These are phyloP conservation scores for Jamesozyma lodderae DNA, from an alignment of 805 yeast genomes.

Conservation along the genomic window DNA sequence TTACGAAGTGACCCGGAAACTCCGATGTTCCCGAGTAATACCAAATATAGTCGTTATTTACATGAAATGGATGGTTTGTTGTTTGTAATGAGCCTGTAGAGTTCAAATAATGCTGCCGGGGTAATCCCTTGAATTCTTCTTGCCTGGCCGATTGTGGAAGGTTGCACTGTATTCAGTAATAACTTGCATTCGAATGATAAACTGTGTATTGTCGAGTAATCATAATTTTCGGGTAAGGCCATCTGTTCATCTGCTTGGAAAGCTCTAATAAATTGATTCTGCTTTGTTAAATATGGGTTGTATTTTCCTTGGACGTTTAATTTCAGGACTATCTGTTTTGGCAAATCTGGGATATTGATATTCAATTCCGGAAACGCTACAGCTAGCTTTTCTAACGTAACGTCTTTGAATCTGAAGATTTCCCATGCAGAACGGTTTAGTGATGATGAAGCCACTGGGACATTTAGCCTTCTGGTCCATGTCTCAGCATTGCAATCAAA, in stretches of 20 bases:
- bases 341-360: conserved; percentile 22
- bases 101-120: conserved; percentile 81
- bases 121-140: conserved; percentile 91
- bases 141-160: conserved; percentile 91
- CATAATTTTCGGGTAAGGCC: conserved; percentile 56
- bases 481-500: conserved; percentile 43
- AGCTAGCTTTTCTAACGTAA: conserved; percentile 22
- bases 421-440: conserved; percentile 59
- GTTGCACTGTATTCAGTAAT: conserved; percentile 64
- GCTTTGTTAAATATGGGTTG: conserved; percentile 69
- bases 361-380: conserved; percentile 32
- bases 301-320: conserved; percentile 75
- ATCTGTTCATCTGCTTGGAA: conserved; percentile 77
- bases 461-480: conserved; percentile 51
- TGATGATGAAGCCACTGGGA: conserved; percentile 46
- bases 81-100: conserved; percentile 35
- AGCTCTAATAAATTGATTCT: conserved; percentile 60
- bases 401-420: conserved; percentile 48
- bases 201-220: conserved; percentile 50
- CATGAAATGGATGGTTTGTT: not conserved
- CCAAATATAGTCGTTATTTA: not conserved
- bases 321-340: conserved; percentile 45
- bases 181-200: conserved; percentile 70
- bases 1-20: no score
- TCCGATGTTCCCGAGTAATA: no score